These are phyloP conservation scores for Colletotrichum abscissum DNA, from an alignment of 2,329 filamentous ascomycete species.

Conservation along the genomic window DNA sequence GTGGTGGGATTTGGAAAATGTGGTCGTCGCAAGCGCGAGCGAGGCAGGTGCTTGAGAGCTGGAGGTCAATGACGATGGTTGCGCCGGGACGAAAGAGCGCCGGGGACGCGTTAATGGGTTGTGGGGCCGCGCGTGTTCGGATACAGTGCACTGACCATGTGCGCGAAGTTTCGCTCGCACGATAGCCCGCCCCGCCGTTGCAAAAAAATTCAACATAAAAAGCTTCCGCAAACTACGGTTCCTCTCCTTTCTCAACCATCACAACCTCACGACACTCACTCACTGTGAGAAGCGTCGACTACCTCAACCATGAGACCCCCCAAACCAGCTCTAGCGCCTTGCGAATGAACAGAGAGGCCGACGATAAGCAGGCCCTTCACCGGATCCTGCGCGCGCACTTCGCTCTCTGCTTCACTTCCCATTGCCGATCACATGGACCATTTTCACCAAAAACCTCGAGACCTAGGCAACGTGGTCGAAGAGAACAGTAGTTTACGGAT, in stretches of 20 bases:
- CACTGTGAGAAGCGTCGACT: neutral
- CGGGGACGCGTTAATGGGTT: slow-evolving; percentile 33
- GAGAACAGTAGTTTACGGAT: neutral
- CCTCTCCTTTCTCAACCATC: neutral
- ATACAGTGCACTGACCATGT: slow-evolving; percentile 1
- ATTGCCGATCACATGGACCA: neutral
- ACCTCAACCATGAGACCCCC: neutral
- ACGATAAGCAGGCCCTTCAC: neutral
- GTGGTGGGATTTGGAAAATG: too few species aligned
- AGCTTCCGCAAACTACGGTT: neutral
- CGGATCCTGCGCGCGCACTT: neutral
- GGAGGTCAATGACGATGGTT: slow-evolving; percentile 26
- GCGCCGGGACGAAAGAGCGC: neutral
- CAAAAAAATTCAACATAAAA: neutral
- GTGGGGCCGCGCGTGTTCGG: neutral
- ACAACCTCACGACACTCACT: neutral
- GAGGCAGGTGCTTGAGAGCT: neutral
- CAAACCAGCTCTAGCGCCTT: neutral
- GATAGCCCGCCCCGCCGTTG: neutral
- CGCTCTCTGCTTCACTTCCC: neutral
- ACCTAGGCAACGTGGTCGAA: neutral
- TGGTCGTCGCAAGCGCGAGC: neutral
- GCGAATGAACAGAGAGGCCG: neutral
- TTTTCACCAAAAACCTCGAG: neutral
- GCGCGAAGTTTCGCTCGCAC: neutral